Percentiles rank a stretch among this genome's conserved stretches.
Evolutionary conservation across 257 asterid species (phyloP).

Genomic region (Solanum bukasovii): DNA sequence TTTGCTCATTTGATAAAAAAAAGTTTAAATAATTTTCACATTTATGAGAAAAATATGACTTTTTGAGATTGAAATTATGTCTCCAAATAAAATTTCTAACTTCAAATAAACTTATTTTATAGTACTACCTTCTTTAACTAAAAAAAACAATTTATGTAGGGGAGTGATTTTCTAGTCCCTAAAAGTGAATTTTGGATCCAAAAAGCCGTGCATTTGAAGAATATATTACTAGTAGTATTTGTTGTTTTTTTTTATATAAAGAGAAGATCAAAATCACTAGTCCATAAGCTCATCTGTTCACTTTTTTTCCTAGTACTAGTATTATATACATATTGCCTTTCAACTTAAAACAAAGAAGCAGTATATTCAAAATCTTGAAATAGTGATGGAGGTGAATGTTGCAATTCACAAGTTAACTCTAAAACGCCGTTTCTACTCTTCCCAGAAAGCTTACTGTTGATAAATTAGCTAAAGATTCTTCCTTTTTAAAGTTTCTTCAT

Average conservation of each 20-base stretch:
- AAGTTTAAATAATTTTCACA: not conserved
- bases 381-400: constrained; percentile 38
- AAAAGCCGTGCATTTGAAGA: not conserved
- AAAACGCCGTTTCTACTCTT: constrained; percentile 58
- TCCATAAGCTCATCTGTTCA: not conserved
- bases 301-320: not conserved
- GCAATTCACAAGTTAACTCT: constrained; percentile 19
- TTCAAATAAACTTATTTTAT: not conserved
- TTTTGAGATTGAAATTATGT: not conserved
- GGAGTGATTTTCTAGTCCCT: not conserved
- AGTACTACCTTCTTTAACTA: not conserved
- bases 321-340: not conserved
- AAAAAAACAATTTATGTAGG: not conserved
- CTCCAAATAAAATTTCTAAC: not conserved
- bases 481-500: not conserved
- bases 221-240: not conserved
- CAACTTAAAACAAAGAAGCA: not conserved
- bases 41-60: not conserved
- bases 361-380: not conserved
- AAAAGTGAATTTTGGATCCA: not conserved
- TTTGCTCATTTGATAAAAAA: not conserved
- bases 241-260: not conserved
- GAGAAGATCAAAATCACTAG: not conserved
- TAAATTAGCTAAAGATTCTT: not conserved
- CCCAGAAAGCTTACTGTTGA: constrained; percentile 54